These are phyloP conservation scores for Malassezia yamatoensis DNA, from an alignment of 1,284 basidiomycete genomes.

Conservation along the genomic window DNA sequence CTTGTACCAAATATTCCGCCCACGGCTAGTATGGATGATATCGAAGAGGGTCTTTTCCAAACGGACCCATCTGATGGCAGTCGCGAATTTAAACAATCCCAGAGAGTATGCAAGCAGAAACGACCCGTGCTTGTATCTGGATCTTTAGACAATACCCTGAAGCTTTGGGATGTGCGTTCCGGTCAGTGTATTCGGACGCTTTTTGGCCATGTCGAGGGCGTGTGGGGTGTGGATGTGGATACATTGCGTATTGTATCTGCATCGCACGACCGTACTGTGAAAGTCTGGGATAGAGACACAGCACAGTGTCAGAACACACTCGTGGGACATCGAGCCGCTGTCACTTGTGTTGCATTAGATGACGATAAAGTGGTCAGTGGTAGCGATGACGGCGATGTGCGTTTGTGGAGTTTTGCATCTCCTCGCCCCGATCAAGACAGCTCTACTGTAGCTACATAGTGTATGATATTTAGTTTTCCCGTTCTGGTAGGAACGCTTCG, in stretches of 20 bases:
- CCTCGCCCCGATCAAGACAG: too few relatives aligned
- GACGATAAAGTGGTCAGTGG: constrained; percentile 95
- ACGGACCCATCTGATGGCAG: constrained; percentile 1
- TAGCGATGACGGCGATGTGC: constrained; percentile 71
- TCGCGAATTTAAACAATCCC: not conserved
- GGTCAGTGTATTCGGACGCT: constrained; percentile 70
- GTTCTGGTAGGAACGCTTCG: constrained; percentile 7
- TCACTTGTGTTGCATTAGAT: constrained; percentile 77
- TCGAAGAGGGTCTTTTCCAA: constrained; percentile 25
- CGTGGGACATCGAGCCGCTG: constrained; percentile 85
- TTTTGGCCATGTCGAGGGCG: constrained; percentile 86
- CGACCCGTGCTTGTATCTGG: constrained; percentile 70
- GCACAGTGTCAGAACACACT: constrained; percentile 78
- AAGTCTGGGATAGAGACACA: constrained; percentile 83
- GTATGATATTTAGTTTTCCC: not conserved
- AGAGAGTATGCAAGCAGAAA: constrained; percentile 1
- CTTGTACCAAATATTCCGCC: constrained; percentile 34
- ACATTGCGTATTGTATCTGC: constrained; percentile 81
- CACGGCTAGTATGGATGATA: constrained; percentile 39
- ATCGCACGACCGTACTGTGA: constrained; percentile 80
- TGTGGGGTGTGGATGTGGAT: constrained; percentile 89
- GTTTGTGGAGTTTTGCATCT: constrained; percentile 38
- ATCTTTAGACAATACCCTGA: constrained; percentile 89
- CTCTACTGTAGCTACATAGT: constrained; percentile 1
- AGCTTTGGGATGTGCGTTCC: constrained; percentile 86